Conservation (phyloP, 805 yeast genomes). For the Candida loeiensis region DNA sequence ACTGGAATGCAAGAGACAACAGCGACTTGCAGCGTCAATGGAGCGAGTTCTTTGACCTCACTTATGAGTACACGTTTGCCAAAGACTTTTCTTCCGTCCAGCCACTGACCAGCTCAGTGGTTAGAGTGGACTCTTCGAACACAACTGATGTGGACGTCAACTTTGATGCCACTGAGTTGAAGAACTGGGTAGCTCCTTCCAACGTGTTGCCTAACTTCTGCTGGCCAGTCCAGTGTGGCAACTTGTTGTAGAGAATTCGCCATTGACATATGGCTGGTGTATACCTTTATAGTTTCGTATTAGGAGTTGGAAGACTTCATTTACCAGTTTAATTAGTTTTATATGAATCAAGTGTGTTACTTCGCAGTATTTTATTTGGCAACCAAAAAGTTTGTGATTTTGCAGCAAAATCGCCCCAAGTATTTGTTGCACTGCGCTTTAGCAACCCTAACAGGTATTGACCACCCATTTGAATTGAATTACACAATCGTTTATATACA, state of each 20-base stretch:
- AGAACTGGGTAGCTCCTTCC: constrained; percentile 7
- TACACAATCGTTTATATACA: too few relatives aligned
- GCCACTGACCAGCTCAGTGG: constrained; percentile 1
- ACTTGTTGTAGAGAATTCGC: not conserved
- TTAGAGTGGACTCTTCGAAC: constrained; percentile 7
- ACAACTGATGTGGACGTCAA: constrained; percentile 10
- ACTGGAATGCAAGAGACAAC: constrained; percentile 13
- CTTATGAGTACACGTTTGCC: constrained; percentile 15
- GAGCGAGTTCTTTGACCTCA: constrained; percentile 15
- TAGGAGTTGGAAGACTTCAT: too few relatives aligned
- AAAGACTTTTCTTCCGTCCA: constrained; percentile 10
- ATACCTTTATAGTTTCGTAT: too few relatives aligned
- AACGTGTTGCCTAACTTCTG: constrained; percentile 10
- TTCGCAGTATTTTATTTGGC: not conserved
- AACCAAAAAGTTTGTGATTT: not conserved
- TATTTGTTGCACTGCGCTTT: too few relatives aligned
- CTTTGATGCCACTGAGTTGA: constrained; percentile 6
- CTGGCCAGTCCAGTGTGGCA: constrained; percentile 3
- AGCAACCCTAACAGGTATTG: too few relatives aligned
- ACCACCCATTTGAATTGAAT: too few relatives aligned
- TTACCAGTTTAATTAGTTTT: too few relatives aligned
- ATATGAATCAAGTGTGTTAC: not conserved
- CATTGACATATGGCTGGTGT: too few relatives aligned
- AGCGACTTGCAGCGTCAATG: constrained; percentile 15
- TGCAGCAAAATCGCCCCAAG: too few relatives aligned